Evolutionary conservation across 257 asterid species (phyloP).

Genomic region (Verbascum thapsus): DNA sequence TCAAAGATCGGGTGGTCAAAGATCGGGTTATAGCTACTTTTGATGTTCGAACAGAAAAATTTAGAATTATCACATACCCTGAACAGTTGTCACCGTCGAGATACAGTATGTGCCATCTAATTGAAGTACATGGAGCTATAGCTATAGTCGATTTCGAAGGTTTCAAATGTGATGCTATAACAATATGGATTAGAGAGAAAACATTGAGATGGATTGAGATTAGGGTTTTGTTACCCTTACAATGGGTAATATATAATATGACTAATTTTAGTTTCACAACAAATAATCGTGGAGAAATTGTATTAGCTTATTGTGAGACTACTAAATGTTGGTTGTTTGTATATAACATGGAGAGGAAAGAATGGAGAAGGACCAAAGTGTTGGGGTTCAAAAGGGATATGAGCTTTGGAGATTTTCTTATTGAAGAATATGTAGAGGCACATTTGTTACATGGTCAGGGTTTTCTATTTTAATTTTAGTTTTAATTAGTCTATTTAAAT

Average conservation of each 20-base stretch:
- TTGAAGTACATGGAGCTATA: background rate
- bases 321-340: too few relatives aligned
- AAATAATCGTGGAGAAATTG: too few relatives aligned
- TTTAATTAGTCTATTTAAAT: too few relatives aligned
- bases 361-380: too few relatives aligned
- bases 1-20: background rate
- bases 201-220: background rate
- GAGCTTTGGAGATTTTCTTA: too few relatives aligned
- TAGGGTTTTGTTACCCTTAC: background rate
- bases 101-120: background rate
- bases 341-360: too few relatives aligned
- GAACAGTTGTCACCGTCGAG: background rate
- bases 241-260: background rate
- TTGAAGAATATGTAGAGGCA: too few relatives aligned
- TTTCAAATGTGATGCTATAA: too few relatives aligned
- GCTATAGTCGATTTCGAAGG: background rate
- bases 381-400: too few relatives aligned
- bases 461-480: too few relatives aligned
- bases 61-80: background rate
- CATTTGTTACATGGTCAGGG: too few relatives aligned
- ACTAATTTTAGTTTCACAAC: background rate
- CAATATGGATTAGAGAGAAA: background rate
- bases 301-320: too few relatives aligned
- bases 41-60: background rate
- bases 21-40: background rate